phyloP scores from a whole-genome alignment of 345 rosid species.

The Boechera stricta region DNA sequence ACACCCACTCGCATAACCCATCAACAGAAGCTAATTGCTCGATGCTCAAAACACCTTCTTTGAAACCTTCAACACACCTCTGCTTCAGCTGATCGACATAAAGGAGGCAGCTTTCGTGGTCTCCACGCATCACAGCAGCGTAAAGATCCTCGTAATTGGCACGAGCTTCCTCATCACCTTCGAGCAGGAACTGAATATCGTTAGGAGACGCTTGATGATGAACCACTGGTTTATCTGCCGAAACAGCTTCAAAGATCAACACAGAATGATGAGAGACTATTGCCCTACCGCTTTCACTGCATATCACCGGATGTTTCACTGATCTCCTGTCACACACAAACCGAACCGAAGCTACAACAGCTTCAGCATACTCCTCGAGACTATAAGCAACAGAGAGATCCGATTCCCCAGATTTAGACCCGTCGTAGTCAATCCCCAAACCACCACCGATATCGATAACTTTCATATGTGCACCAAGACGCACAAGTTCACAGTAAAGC shows the following conservation, averaged over 20 bases:
- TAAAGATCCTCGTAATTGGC: slow-evolving; percentile 58
- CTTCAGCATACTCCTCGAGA: slow-evolving; percentile 82
- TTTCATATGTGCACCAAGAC: slow-evolving; percentile 88
- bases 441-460: slow-evolving; percentile 93
- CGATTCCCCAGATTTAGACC: slow-evolving; percentile 81
- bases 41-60: slow-evolving; percentile 75
- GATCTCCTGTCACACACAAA: slow-evolving; percentile 75
- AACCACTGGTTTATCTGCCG: slow-evolving; percentile 42
- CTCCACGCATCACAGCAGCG: slow-evolving; percentile 67
- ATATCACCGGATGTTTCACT: slow-evolving; percentile 81
- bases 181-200: slow-evolving; percentile 61
- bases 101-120: slow-evolving; percentile 65
- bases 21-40: slow-evolving; percentile 89
- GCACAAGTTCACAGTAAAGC: slow-evolving; percentile 85
- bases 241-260: slow-evolving; percentile 80
- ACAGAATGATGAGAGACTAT: slow-evolving; percentile 93
- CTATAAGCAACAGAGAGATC: slow-evolving; percentile 89
- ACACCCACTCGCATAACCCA: slow-evolving; percentile 75
- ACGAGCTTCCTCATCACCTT: slow-evolving; percentile 80
- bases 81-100: slow-evolving; percentile 86
- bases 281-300: slow-evolving; percentile 96
- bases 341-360: slow-evolving; percentile 75
- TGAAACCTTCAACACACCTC: slow-evolving; percentile 77
- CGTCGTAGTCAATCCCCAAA: slow-evolving; percentile 92
- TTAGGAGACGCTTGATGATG: slow-evolving; percentile 41